Evolutionary conservation across 2,329 filamentous ascomycete species (phyloP), one percentile per base, ranked within the genome.

Genomic region (Pseudogymnoascus sp.): DNA sequence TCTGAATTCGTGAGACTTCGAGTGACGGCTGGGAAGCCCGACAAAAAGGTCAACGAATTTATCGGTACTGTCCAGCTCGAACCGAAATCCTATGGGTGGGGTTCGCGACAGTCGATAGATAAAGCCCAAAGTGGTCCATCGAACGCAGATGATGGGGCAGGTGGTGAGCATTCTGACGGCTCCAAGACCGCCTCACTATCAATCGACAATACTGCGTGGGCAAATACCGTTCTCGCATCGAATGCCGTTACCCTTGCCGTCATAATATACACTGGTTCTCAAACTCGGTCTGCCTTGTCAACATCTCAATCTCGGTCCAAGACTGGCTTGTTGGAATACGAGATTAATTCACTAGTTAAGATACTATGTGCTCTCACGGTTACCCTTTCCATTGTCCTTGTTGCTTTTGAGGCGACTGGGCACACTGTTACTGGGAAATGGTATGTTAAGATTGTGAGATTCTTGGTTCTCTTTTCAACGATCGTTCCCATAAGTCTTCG

Each of bases 391-490:
- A 82, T 97, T 67, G 82, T 96, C 44, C 83, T 99, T 8, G 95
- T 99, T 4, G 92, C 91, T 0, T 77, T 97, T 1, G 87, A 97
- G 74, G 88, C 91, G 0, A 95, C 96, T 67, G 81, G 87, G 57
- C 83, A 80, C 68, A 85, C 84, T 1, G 80, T 86, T 62, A 84
- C 82, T 19, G 83, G 85, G 62, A 78, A 83, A 23, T 99, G 95
- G 95, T 99, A 97, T 75, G 87, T 97, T 68, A 93, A 96, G 68
- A 96, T 97, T 71, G 95, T 96, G 87, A 88, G 93, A n/a, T 99
- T 97, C 74, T 78, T 99, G 67, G 96, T 99, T 65, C 81, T 99
- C 0, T 99, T 99, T 79, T 97, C 93, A n/a, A 97, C 93, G 0
- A 99, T 99, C 71, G 96, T 99, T 26, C 95, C 95, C 1, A 97